Evolutionary conservation across 306 rosid genomes (phyloP).

Genomic region (Urtica urens): DNA sequence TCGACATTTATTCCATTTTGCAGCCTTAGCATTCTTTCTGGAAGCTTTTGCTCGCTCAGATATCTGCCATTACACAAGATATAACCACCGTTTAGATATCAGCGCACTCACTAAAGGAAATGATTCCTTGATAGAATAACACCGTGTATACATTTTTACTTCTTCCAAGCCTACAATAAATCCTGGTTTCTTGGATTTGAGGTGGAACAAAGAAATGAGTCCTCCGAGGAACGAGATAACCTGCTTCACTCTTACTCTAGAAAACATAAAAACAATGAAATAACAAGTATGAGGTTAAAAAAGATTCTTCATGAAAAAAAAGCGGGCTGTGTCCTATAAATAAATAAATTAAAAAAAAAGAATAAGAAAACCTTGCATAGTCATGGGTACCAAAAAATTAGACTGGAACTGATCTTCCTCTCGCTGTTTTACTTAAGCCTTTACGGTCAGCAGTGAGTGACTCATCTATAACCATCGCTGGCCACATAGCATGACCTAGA

Average conservation of each 20-base stretch:
- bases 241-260: conserved; percentile 73
- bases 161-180: conserved; percentile 71
- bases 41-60: conserved; percentile 80
- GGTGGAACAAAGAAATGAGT: conserved; percentile 75
- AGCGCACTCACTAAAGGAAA: too few relatives aligned
- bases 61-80: conserved; percentile 36
- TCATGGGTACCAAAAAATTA: conserved; percentile 97
- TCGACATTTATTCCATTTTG: conserved; percentile 55
- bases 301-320: conserved; percentile 2
- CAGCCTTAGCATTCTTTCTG: conserved; percentile 65
- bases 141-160: conserved; percentile 97
- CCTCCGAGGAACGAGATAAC: conserved; percentile 81
- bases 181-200: conserved; percentile 76
- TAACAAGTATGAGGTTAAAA: neutral
- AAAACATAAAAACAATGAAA: conserved; percentile 13
- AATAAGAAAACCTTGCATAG: conserved; percentile 74
- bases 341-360: too few relatives aligned
- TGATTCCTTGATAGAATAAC: too few relatives aligned
- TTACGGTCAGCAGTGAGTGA: conserved; percentile 67
- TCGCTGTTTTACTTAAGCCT: conserved; percentile 51
- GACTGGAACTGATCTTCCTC: conserved; percentile 81
- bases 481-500: conserved; percentile 99
- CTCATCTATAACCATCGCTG: conserved; percentile 94
- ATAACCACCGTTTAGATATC: neutral
- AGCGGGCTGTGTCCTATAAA: too few relatives aligned